phyloP scores from a whole-genome alignment of 495 filamentous ascomycete species.

The Platismatia glauca region DNA sequence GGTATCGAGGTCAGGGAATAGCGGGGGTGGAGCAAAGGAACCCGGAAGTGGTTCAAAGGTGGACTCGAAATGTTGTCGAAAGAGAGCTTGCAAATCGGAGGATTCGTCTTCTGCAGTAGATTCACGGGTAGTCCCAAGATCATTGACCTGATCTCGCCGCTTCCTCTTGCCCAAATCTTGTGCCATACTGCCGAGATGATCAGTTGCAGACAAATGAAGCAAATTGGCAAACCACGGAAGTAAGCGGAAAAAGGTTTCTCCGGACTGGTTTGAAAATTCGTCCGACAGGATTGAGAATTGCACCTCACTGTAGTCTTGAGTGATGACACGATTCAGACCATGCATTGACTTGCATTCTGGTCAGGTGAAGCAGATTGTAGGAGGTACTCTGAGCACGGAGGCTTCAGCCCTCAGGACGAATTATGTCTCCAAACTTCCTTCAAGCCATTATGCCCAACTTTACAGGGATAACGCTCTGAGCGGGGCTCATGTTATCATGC shows the following conservation, averaged over 20 bases:
- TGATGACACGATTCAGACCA: slow-evolving; percentile 89
- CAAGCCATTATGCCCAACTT: slow-evolving; percentile 67
- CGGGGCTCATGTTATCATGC: slow-evolving; percentile 91
- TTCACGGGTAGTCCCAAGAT: background rate
- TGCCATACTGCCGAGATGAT: slow-evolving; percentile 22
- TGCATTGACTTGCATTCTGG: slow-evolving; percentile 97
- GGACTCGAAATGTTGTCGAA: slow-evolving; percentile 78
- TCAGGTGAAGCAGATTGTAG: slow-evolving; percentile 95
- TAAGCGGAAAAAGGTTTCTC: background rate
- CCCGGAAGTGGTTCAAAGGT: slow-evolving; percentile 65
- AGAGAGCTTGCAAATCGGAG: slow-evolving; percentile 42
- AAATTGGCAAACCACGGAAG: background rate
- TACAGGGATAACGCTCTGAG: slow-evolving; percentile 64
- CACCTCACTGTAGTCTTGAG: slow-evolving; percentile 12
- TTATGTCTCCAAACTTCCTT: slow-evolving; percentile 72
- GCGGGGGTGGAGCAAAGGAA: slow-evolving; percentile 17
- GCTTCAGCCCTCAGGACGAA: slow-evolving; percentile 72
- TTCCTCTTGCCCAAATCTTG: slow-evolving; percentile 29
- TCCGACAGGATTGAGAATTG: background rate
- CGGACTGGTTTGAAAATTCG: background rate
- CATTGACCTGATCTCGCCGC: slow-evolving; percentile 22
- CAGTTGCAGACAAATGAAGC: background rate
- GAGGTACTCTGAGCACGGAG: slow-evolving; percentile 70
- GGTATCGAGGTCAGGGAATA: slow-evolving; percentile 4
- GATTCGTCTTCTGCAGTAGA: slow-evolving; percentile 1